Base-by-base conservation (phyloP, 2,329 filamentous ascomycete species). In the Cryoendolithus antarcticus region DNA sequence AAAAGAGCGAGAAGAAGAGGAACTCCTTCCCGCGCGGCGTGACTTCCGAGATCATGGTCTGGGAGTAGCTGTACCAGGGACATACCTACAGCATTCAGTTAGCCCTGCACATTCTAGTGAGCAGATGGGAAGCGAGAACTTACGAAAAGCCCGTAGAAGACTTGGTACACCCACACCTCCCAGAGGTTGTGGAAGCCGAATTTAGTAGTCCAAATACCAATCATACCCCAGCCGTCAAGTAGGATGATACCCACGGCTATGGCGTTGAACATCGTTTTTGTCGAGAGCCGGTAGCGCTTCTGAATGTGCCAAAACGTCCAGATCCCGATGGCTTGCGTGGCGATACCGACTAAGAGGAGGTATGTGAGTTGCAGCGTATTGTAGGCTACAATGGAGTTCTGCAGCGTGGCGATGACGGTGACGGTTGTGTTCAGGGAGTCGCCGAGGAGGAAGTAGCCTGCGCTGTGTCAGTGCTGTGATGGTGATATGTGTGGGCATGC, bases 21-120 rank as follows among this genome's bases (percentile, higher is more conserved):
- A 80, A 81, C 47, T 82, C 79, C 50, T 80, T 75, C 30, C 77
- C 77, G 4, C 74, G 66, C 0, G 78, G 78, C 0, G 77, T 80
- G 2, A 82, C 75, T 48, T 80, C 78, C 2, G 71, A 75, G 47
- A 82, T 82, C 70, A 82, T 77, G 49, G 77, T 81, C 53, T 82
- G 77, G 0, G 70, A 74, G 57, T 82, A 82, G 35, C 72, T 75
- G 56, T 81, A 82, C 77, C 77, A 82, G 0, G 77, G 77, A 45
- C 77, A 80, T 5, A 81, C 24, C 24, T 27, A 27, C 6, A 27
- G 7, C 24, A 27, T 27, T 27, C 24, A 27, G 24, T 27, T 4
- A 27, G 24, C 15, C 15, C 15, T 19, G 15, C 15, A 19, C 15
- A 19, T 19, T 19, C 15, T 19, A 19, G 15, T 19, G 15, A 19